Base-by-base conservation (phyloP, 345 rosid genomes). In the Heritiera fomes region DNA sequence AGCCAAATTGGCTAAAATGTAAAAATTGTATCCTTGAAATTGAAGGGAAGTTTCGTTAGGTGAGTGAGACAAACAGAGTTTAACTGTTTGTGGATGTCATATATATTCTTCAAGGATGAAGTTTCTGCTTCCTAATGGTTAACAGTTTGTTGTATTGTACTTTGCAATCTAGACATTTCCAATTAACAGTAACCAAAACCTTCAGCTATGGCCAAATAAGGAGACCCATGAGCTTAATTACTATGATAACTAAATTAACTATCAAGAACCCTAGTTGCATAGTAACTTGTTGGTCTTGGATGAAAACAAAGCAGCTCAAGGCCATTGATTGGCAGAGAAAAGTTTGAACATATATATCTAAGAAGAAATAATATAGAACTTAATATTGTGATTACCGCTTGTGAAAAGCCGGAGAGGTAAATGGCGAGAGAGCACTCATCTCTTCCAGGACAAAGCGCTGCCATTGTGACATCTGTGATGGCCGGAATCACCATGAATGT, bases 371-470 rank as follows among this genome's bases (percentile, higher is more conserved):
- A 34, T 23, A 23, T 23, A 23, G 28, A 34, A 53, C 43, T 12
- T 71, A 71, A 23, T 1, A 50, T 46, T 10, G 40, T 4, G 10
- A 49, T 63, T 88, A 87, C 90, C 84, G 88, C 92, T 79, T 88
- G 89, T 46, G 88, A 89, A 58, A 84, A 86, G 13, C 91, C 90
- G 15, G 92, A 55, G 71, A 89, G 87, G 84, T 83, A 89, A 72
- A 89, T 89, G 75, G 92, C 92, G 67, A 83, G 30, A 3, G 93
- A 90, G 80, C 93, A 90, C 71, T 90, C 82, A 49, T 90, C 93
- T 81, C 58, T 45, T 52, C 93, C 91, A 6, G 93, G 93, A 55
- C 93, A 90, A 40, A 88, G 58, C 0, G 93, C 93, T 0, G 87
- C 59, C 93, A 90, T 85, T 13, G 91, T 88, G 14, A 90, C 89